phyloP scores from a whole-genome alignment of 2,329 filamentous ascomycete genomes.

The Colletotrichum tabaci region DNA sequence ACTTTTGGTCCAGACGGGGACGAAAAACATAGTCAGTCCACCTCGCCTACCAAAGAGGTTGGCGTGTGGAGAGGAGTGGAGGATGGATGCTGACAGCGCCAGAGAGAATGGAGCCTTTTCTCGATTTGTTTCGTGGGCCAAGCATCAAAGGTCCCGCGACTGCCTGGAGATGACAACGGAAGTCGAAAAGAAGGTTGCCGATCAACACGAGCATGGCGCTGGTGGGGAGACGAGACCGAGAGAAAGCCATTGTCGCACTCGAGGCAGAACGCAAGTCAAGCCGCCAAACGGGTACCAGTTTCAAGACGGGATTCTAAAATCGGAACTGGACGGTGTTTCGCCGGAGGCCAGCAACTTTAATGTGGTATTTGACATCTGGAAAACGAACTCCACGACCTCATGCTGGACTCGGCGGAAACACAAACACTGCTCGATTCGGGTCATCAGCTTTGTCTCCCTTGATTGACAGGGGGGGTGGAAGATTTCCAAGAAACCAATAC shows the following conservation, averaged over 20 bases:
- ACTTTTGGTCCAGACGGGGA: not conserved
- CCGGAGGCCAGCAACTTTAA: not conserved
- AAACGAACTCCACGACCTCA: not conserved
- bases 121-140: constrained; percentile 1
- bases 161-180: not conserved
- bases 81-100: constrained; percentile 32
- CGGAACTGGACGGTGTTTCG: not conserved
- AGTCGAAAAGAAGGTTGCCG: constrained; percentile 5
- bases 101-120: constrained; percentile 5
- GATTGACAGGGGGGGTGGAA: not conserved
- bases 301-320: not conserved
- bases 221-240: not conserved
- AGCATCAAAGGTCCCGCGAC: not conserved
- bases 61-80: constrained; percentile 13
- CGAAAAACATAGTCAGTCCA: constrained; percentile 5
- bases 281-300: constrained; percentile 1
- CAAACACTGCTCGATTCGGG: constrained; percentile 5
- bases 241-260: constrained; percentile 7
- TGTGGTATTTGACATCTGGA: constrained; percentile 3
- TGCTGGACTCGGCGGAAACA: constrained; percentile 5
- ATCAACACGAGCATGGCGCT: not conserved
- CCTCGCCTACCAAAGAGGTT: not conserved
- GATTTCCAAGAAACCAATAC: not conserved
- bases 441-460: constrained; percentile 11
- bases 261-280: constrained; percentile 1